Conservation (phyloP, 1,284 basidiomycete genomes). For the Austropuccinia psidii region DNA sequence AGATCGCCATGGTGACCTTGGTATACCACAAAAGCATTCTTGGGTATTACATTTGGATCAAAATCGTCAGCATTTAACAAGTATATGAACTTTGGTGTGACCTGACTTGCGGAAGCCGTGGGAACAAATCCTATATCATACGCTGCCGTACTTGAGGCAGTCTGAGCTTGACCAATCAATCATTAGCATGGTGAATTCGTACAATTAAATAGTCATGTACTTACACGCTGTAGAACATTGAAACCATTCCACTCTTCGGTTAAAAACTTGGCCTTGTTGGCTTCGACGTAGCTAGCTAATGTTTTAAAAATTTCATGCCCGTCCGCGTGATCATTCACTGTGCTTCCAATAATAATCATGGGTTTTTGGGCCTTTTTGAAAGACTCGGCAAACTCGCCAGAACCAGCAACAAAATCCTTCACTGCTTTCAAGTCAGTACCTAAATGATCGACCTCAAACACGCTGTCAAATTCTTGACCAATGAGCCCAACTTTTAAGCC, state of each 20-base stretch:
- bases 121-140: conserved; percentile 92
- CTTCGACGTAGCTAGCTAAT: conserved; percentile 70
- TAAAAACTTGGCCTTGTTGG: conserved; percentile 66
- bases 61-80: conserved; percentile 94
- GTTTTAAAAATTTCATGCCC: conserved; percentile 70
- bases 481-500: conserved; percentile 79
- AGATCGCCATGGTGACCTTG: conserved; percentile 98
- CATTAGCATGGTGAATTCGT: background rate
- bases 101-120: conserved; percentile 63
- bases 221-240: conserved; percentile 80
- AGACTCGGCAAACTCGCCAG: conserved; percentile 74
- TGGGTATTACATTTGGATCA: conserved; percentile 79
- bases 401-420: conserved; percentile 60
- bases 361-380: conserved; percentile 89
- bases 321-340: conserved; percentile 76
- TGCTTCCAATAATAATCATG: conserved; percentile 85
- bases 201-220: conserved; percentile 42
- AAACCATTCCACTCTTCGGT: conserved; percentile 94
- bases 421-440: conserved; percentile 73
- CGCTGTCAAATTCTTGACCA: conserved; percentile 82
- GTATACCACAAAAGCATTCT: conserved; percentile 94
- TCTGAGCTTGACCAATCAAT: conserved; percentile 50
- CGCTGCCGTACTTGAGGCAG: conserved; percentile 84
- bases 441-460: conserved; percentile 87
- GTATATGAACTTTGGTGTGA: conserved; percentile 91